Evolutionary conservation across 1,139 yeast genomes (phyloP).

Genomic region (Sugiyamaella grinbergsii): DNA sequence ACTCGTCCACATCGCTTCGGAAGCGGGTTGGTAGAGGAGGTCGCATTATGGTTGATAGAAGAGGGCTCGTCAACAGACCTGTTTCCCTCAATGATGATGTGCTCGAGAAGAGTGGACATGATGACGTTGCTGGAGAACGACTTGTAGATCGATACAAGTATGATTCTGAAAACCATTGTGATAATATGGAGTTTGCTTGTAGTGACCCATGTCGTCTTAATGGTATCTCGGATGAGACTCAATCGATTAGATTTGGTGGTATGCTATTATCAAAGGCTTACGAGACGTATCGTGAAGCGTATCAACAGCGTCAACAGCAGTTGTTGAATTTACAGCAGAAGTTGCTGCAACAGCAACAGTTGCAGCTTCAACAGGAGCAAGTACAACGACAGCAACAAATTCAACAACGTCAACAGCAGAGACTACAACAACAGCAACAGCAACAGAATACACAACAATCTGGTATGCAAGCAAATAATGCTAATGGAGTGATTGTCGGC

Average conservation of each 20-base stretch:
- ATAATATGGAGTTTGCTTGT: constrained; percentile 56
- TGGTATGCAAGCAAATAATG: neutral
- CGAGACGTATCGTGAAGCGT: constrained; percentile 61
- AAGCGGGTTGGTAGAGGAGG: constrained; percentile 77
- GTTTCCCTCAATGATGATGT: constrained; percentile 29
- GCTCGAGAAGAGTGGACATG: constrained; percentile 34
- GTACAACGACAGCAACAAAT: constrained; percentile 31
- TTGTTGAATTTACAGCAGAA: constrained; percentile 44
- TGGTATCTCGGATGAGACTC: constrained; percentile 83
- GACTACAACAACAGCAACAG: constrained; percentile 19
- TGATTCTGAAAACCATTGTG: constrained; percentile 63
- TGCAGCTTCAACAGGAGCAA: constrained; percentile 37
- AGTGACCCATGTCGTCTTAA: constrained; percentile 69
- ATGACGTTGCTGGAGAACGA: constrained; percentile 47
- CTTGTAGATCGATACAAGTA: constrained; percentile 73
- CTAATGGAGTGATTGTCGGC: neutral
- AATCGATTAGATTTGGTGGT: constrained; percentile 85
- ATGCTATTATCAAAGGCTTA: constrained; percentile 87
- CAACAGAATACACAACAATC: constrained; percentile 12
- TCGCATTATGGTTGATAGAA: constrained; percentile 72
- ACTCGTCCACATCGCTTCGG: constrained; percentile 55
- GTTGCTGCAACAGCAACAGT: constrained; percentile 38
- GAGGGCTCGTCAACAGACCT: constrained; percentile 44
- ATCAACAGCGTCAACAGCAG: constrained; percentile 50
- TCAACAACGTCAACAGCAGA: constrained; percentile 29